Evolutionary conservation across 2,329 filamentous ascomycete genomes (phyloP), one percentile per base, ranked within the genome.

Genomic region (Neopestalotiopsis sp.): DNA sequence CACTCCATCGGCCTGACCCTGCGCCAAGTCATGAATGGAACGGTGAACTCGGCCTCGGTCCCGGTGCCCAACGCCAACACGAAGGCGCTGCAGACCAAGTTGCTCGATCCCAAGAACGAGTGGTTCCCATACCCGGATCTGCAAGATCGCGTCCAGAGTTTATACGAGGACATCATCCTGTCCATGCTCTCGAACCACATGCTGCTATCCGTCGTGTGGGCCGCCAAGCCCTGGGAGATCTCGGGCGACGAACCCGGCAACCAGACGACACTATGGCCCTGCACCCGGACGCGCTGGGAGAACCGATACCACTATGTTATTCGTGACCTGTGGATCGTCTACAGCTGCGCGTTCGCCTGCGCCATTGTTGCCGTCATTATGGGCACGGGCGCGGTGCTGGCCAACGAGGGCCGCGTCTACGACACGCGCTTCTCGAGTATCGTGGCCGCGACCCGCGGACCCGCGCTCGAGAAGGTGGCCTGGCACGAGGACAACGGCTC

Each of bases 371-470:
- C 76, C 42, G 73, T 82, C 14, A 70, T 75, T 0, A 72, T 78
- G 14, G 82, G 82, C n/a, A 74, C 77, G 1, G 67, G 76, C 45
- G 79, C 81, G 14, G 72, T 83, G 28, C 68, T 75, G 1, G 75
- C 78, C 62, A 79, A 80, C 68, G 78, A 79, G 66, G 77, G 79
- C 56, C 77, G 79, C 38, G 75, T 79, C 6, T 76, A 80, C 42
- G 78, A 82, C 71, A 79, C 77, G 30, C 75, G 76, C 4, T 81
- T 83, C 72, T 82, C 81, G 9, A 81, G 78, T 71, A 78, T 84
- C 64, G 76, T 83, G n/a, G 81, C 81, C 2, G 81, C 82, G 13
- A 83, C 81, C 17, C 74, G 82, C 32, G 82, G 81, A 1, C 78
- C 76, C 1, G 79, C 79, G n/a, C 74, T 83, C 3, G 81, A 83